Evolutionary conservation across 805 yeast genomes (phyloP), one percentile per base, ranked within the genome.

Genomic region (Candida piceae): DNA sequence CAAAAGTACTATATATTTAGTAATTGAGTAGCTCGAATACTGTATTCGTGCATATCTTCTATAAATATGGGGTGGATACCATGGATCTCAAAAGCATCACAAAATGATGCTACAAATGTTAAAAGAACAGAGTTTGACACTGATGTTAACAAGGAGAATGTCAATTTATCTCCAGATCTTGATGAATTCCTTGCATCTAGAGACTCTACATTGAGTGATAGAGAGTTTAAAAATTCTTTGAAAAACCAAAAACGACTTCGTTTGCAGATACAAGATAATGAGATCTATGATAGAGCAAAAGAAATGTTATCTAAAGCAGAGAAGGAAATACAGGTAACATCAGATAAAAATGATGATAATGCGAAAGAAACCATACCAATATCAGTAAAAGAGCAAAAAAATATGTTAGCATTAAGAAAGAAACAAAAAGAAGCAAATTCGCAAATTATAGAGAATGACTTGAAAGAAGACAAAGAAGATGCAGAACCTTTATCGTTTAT

Each of bases 221-320:
- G 63, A 27, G 61, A 59, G 34, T 57, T 60, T 40, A 60, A 58
- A 41, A 41, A 42, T 10, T 34, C 48, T 7, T 35, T 57, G 11
- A 31, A 38, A 7, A 39, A 48, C 23, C 46, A 45, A 27, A 22
- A 13, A 13, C 21, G 20, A 18, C 15, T 21, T 19, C 16, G 29
- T 21, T 39, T 38, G 9, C 32, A 32, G 12, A 33, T 36, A 18
- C 32, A 22, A 4, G 31, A 28, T n/a, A 16, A 21, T 22, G 35
- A 34, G 15, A 21, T 26, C 7, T 29, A 29, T 12, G 27, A 23
- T 18, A 22, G 16, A 21, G 34, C 36, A 6, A 21, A 18, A 16
- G 33, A 25, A 17, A 17, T 18, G 11, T 21, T 26, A 5, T 23
- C 18, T 16, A 31, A 26, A 19, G 27, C 15, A n/a, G 37, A 29